Percentiles rank a stretch among this genome's conserved stretches.
These are phyloP conservation scores for Neofusicoccum cordaticola DNA, from an alignment of 2,329 filamentous ascomycete genomes.

Conservation along the genomic window DNA sequence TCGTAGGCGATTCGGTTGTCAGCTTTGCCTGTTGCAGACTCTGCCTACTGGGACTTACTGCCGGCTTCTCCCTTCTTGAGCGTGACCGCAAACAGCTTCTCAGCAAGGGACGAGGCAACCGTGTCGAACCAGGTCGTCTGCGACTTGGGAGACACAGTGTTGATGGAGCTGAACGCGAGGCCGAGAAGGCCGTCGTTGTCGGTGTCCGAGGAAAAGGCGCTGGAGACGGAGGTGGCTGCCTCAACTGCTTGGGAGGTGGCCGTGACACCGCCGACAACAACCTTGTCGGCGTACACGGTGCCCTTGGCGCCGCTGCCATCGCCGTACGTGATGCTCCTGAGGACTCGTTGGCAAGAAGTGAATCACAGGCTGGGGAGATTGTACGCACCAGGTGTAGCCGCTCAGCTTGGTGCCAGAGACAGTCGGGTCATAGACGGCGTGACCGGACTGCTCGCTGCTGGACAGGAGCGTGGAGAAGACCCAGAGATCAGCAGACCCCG, in stretches of 20 bases:
- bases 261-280: slow-evolving; percentile 59
- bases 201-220: slow-evolving; percentile 49
- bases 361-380: no score
- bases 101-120: slow-evolving; percentile 50
- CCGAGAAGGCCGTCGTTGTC: slow-evolving; percentile 33
- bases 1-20: slow-evolving; percentile 44
- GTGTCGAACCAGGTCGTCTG: slow-evolving; percentile 62
- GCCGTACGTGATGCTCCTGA: slow-evolving; percentile 50
- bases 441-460: slow-evolving; percentile 49
- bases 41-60: background rate
- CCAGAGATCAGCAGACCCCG: slow-evolving; percentile 67
- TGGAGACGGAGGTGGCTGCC: slow-evolving; percentile 59
- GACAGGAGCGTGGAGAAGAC: slow-evolving; percentile 62
- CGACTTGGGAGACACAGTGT: slow-evolving; percentile 48
- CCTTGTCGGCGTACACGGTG: slow-evolving; percentile 64
- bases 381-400: slow-evolving; percentile 57
- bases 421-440: slow-evolving; percentile 58
- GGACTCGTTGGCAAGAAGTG: background rate
- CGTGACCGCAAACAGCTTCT: slow-evolving; percentile 57
- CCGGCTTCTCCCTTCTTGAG: slow-evolving; percentile 52
- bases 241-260: slow-evolving; percentile 64
- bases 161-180: background rate
- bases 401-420: slow-evolving; percentile 44
- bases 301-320: slow-evolving; percentile 64
- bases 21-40: background rate